Conservation (phyloP, 2,329 filamentous ascomycete genomes). For the Claviceps sp. region DNA sequence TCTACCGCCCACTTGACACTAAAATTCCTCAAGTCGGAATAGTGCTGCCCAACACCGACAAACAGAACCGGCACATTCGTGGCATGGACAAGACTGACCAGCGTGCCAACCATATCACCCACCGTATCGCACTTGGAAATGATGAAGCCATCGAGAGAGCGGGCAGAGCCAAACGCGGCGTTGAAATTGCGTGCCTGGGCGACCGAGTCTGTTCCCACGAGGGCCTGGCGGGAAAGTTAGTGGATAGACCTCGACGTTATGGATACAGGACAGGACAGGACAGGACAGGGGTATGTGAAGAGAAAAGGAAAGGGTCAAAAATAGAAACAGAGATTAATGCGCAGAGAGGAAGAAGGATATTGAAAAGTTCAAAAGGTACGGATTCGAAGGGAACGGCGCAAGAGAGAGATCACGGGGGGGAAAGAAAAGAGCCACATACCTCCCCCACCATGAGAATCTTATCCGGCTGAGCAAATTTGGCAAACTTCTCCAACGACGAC, state of each 20-base stretch:
- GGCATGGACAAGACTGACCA: constrained; percentile 94
- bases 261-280: not conserved
- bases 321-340: not conserved
- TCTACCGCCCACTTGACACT: constrained; percentile 59
- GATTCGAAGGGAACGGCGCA: no score
- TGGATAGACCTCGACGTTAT: no score
- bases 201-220: constrained; percentile 91
- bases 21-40: constrained; percentile 54
- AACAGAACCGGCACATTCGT: constrained; percentile 95
- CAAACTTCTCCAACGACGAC: constrained; percentile 94
- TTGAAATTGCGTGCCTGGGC: constrained; percentile 96
- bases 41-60: constrained; percentile 61
- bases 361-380: no score
- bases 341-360: not conserved
- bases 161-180: constrained; percentile 67
- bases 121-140: constrained; percentile 98
- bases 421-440: constrained; percentile 16
- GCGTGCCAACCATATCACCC: constrained; percentile 92
- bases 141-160: constrained; percentile 87
- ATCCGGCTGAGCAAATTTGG: constrained; percentile 87
- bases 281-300: no score
- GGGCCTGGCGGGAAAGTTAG: constrained; percentile 35
- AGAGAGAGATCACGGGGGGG: not conserved
- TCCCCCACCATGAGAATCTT: constrained; percentile 93
- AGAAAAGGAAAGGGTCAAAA: no score